Evolutionary conservation across 108 stramenopile species (phyloP).

Genomic region (Cylindrotheca fusiformis): DNA sequence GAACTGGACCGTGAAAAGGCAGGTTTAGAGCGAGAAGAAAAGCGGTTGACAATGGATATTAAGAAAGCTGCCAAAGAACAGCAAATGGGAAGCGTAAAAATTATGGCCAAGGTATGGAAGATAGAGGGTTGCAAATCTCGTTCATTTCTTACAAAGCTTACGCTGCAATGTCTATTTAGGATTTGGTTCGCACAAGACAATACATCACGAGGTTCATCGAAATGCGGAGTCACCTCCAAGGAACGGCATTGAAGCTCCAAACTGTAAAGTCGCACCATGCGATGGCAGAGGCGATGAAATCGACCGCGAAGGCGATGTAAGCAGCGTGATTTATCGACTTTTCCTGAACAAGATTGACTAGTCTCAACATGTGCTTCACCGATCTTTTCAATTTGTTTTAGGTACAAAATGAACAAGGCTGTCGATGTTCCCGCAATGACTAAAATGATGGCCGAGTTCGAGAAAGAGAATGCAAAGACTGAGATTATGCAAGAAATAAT

Average conservation of each 20-base stretch:
- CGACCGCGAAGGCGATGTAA: conserved; percentile 85
- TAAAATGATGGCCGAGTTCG: conserved; percentile 98
- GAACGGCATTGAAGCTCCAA: conserved; percentile 91
- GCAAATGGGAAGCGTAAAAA: conserved; percentile 93
- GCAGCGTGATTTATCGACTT: background rate
- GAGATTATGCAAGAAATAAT: conserved; percentile 97
- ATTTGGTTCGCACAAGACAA: conserved; percentile 90
- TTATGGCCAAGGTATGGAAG: conserved; percentile 86
- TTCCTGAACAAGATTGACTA: too few relatives aligned
- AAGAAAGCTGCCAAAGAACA: conserved; percentile 92
- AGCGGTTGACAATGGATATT: conserved; percentile 92
- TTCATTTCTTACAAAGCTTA: background rate
- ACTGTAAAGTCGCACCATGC: conserved; percentile 94
- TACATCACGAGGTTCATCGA: conserved; percentile 96
- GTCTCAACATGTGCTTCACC: too few relatives aligned
- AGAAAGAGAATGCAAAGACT: conserved; percentile 90
- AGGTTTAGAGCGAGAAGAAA: conserved; percentile 88
- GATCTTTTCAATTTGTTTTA: background rate
- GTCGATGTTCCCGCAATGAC: conserved; percentile 89
- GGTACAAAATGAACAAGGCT: conserved; percentile 89
- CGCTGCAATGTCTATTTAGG: conserved; percentile 25
- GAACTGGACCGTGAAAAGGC: conserved; percentile 93
- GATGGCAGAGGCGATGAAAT: conserved; percentile 93
- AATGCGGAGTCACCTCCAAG: conserved; percentile 93
- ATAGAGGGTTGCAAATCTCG: background rate